These are phyloP conservation scores for Thermochaetoides dissita DNA, from an alignment of 2,329 filamentous ascomycete genomes.

Conservation along the genomic window DNA sequence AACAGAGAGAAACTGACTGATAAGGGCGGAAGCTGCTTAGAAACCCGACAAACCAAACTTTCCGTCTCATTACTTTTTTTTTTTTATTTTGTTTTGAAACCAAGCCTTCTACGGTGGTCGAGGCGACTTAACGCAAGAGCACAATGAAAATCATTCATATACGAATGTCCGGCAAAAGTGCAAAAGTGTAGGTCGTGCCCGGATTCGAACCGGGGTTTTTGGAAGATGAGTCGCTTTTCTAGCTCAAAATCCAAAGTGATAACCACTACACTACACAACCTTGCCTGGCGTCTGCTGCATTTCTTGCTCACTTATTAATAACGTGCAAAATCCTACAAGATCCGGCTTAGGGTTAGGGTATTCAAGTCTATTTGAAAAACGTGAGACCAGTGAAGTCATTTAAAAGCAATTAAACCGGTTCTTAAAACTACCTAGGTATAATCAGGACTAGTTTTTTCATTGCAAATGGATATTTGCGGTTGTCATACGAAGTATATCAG, in stretches of 20 bases:
- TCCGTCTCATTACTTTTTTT: too few species aligned
- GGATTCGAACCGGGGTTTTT: conserved; percentile 12
- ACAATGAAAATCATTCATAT: too few species aligned
- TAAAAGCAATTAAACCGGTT: too few species aligned
- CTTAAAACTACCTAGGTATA: too few species aligned
- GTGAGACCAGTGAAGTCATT: too few species aligned
- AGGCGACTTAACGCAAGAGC: too few species aligned
- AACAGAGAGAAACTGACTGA: too few species aligned
- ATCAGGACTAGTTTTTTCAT: neutral
- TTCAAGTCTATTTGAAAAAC: neutral
- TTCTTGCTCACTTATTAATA: neutral
- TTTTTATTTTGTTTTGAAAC: too few species aligned
- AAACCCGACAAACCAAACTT: too few species aligned
- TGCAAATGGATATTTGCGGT: neutral
- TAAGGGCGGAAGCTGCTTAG: too few species aligned
- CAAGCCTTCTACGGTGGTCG: too few species aligned
- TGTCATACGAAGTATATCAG: neutral
- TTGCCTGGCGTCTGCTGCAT: neutral
- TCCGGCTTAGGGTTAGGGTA: neutral
- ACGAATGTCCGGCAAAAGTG: too few species aligned
- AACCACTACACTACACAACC: conserved; percentile 13
- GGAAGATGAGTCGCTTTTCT: conserved; percentile 2
- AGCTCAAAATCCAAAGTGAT: conserved; percentile 3
- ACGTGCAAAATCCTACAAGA: neutral
- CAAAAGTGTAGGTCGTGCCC: conserved; percentile 5